A percentile compares a stretch with the other conserved stretches of the same genome.
These are phyloP conservation scores for Mycena galericulata DNA, from an alignment of 768 basidiomycete genomes.

Conservation along the genomic window DNA sequence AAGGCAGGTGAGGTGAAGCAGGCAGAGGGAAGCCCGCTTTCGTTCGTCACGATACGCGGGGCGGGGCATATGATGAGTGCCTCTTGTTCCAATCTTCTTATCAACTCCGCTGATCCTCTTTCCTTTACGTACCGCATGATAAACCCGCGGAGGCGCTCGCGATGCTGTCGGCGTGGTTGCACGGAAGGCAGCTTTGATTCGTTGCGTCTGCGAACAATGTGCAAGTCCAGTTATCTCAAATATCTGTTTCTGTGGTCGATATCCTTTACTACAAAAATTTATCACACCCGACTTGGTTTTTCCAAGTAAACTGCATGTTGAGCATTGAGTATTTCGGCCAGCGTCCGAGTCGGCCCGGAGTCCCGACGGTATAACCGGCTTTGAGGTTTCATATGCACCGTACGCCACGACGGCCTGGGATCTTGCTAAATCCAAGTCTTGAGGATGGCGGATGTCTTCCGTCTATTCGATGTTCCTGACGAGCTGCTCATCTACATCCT, in stretches of 20 bases:
- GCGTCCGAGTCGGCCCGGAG: too few relatives aligned
- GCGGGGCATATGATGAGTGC: conserved; percentile 71
- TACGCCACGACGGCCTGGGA: background rate
- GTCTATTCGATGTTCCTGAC: conserved; percentile 8
- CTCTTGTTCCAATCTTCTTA: conserved; percentile 15
- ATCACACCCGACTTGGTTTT: too few relatives aligned
- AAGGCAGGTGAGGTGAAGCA: conserved; percentile 62
- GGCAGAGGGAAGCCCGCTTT: conserved; percentile 38
- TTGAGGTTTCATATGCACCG: too few relatives aligned
- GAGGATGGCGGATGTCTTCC: conserved; percentile 1
- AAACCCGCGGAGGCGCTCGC: conserved; percentile 72
- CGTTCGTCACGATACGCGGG: conserved; percentile 64
- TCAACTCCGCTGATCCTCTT: conserved; percentile 31
- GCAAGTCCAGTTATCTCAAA: background rate
- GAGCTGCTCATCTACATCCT: conserved; percentile 21
- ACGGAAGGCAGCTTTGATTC: conserved; percentile 47
- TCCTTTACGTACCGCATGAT: conserved; percentile 71
- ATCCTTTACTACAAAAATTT: too few relatives aligned
- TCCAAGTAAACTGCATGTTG: too few relatives aligned
- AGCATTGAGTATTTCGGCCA: too few relatives aligned
- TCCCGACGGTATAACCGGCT: too few relatives aligned
- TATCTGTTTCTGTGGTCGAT: too few relatives aligned
- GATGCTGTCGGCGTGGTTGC: conserved; percentile 77
- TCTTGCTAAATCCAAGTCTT: background rate
- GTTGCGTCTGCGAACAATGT: background rate